Evolutionary conservation across 1,284 basidiomycete genomes (phyloP), one percentile per base, ranked within the genome.

Genomic region (Sanghuangporus weigelae): DNA sequence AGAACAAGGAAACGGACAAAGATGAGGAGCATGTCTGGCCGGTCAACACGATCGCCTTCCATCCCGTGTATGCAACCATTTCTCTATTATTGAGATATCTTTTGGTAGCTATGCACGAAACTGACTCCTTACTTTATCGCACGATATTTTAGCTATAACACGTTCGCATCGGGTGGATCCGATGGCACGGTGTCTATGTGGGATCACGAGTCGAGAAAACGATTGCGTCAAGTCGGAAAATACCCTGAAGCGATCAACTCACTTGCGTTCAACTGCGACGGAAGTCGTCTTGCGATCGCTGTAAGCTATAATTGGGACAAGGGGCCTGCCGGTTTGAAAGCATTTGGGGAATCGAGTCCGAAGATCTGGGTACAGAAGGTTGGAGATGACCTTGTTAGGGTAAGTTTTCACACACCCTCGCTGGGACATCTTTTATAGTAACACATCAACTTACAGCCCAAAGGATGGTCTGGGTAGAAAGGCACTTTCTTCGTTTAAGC

Each of bases 11-110:
- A 46, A 46, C 44, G 21, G 44, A 19, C 8, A 46, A 93, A 56
- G 92, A 92, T 42, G 89, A 92, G n/a, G 97, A 99, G 73, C 92
- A 95, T 67, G 95, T 98, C n/a, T 99, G 95, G 86, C 95, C 96
- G 0, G 96, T 99, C 67, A 97, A 98, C 71, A 86, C 92, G 0
- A 82, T 99, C 38, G 93, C 93, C 0, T 99, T 98, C 79, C 95
- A 98, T 71, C 95, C 96, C 0, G 78, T 84, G 83, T 95, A 72
- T 67, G 87, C 69, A 26, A 35, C 57, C 36, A 10, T 55, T 62
- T 55, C 21, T 59, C 38, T 59, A 31, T 12, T 40, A 48, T 31
- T 51, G 63, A n/a, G n/a, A n/a, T n/a, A n/a, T n/a, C n/a, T n/a
- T n/a, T n/a, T 49, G n/a, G 62, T 61, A 7, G 46, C 36, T 35